Percentiles rank a stretch among this genome's conserved stretches.
phyloP scores from a whole-genome alignment of 345 rosid genomes.

The Cardamine chenopodiifolia region DNA sequence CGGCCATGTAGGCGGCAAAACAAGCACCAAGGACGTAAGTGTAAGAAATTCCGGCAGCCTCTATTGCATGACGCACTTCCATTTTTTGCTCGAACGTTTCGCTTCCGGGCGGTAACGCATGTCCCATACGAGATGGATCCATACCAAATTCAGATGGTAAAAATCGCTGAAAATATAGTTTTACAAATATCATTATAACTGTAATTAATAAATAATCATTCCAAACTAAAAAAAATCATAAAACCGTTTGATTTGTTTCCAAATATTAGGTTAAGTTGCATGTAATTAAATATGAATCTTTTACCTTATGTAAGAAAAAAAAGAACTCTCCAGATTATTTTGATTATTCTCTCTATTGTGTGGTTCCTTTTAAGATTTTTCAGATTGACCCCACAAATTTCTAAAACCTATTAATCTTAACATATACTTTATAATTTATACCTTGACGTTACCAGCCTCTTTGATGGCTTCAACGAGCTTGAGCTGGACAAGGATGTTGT shows the following conservation, averaged over 20 bases:
- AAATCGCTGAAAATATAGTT: conserved; percentile 53
- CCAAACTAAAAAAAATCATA: not conserved
- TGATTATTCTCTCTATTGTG: not conserved
- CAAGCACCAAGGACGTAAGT: conserved; percentile 78
- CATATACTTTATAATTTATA: conserved; percentile 24
- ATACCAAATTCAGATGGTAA: conserved; percentile 91
- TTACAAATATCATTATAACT: not conserved
- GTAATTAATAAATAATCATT: not conserved
- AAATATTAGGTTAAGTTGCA: conserved; percentile 5
- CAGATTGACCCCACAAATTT: not conserved
- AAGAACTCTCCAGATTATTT: not conserved
- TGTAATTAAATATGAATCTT: not conserved
- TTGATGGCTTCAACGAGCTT: conserved; percentile 83
- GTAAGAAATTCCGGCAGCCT: conserved; percentile 71
- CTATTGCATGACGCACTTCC: conserved; percentile 73
- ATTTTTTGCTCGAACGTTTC: conserved; percentile 81
- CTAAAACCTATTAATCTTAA: not conserved
- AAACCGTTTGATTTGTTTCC: not conserved
- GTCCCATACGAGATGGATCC: conserved; percentile 74
- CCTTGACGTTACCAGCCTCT: conserved; percentile 87
- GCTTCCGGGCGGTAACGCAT: conserved; percentile 80
- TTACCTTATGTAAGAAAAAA: no score
- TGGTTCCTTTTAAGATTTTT: not conserved
- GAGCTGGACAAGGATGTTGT: conserved; percentile 73
- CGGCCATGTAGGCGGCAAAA: conserved; percentile 78